Conservation (phyloP, 371 early-diverging fungal species). For the Mucor sp. region DNA sequence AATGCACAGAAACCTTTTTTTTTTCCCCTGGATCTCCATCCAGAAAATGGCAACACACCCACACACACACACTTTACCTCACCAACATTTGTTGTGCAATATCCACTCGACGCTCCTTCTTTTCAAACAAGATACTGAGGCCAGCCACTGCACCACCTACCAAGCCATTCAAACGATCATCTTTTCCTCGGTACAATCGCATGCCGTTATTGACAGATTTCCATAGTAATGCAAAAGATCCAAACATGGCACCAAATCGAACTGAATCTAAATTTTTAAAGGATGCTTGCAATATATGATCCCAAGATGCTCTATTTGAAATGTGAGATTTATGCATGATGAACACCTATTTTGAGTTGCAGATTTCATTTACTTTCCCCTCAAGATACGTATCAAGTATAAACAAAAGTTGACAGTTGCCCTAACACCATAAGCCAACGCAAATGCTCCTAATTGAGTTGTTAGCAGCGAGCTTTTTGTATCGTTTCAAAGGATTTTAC, state of each 20-base stretch:
- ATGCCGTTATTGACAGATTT: constrained; percentile 72
- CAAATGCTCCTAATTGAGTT: constrained; percentile 42
- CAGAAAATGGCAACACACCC: neutral
- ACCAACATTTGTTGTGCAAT: constrained; percentile 69
- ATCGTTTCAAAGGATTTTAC: constrained; percentile 22
- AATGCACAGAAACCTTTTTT: neutral
- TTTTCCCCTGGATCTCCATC: neutral
- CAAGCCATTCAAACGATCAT: constrained; percentile 64
- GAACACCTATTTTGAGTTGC: neutral
- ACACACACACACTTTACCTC: constrained; percentile 27
- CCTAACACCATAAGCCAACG: constrained; percentile 51
- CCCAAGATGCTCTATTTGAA: constrained; percentile 45
- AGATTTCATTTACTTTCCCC: constrained; percentile 40
- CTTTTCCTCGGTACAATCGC: constrained; percentile 55
- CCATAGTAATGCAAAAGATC: constrained; percentile 74
- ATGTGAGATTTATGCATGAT: neutral
- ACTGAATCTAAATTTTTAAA: constrained; percentile 55
- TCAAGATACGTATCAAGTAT: constrained; percentile 44
- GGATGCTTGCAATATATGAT: constrained; percentile 42
- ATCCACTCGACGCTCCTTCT: constrained; percentile 58
- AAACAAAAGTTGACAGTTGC: constrained; percentile 54
- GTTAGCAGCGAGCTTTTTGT: neutral
- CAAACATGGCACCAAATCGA: constrained; percentile 76
- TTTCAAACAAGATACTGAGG: constrained; percentile 60
- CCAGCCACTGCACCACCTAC: constrained; percentile 65